Evolutionary conservation across 2,329 filamentous ascomycete genomes (phyloP).

Genomic region (Verticillium klebahnii): DNA sequence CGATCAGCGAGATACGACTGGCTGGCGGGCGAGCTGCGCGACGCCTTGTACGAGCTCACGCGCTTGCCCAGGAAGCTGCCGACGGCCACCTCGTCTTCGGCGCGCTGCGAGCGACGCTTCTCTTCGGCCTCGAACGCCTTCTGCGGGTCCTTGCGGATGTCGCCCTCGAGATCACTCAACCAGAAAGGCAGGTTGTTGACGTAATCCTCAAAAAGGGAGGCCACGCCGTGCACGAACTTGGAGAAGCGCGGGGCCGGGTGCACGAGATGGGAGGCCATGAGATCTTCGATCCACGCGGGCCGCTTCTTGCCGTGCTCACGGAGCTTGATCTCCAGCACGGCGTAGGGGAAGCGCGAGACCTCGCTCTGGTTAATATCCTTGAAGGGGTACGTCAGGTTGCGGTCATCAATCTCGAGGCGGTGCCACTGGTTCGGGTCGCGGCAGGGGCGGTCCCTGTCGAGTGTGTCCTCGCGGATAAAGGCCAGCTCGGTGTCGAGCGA

Average conservation of each 20-base stretch:
- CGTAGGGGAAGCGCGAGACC: conserved; percentile 84
- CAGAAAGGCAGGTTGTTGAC: conserved; percentile 97
- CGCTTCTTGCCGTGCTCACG: conserved; percentile 63
- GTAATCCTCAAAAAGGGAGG: conserved; percentile 88
- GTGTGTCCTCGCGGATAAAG: conserved; percentile 72
- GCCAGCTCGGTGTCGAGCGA: conserved; percentile 90
- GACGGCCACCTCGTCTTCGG: conserved; percentile 83
- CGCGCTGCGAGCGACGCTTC: conserved; percentile 71
- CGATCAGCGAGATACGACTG: conserved; percentile 60
- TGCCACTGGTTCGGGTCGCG: conserved; percentile 89
- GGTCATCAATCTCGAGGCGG: conserved; percentile 80
- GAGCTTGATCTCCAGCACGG: conserved; percentile 88
- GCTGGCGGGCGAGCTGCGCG: conserved; percentile 61
- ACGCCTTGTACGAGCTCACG: conserved; percentile 46
- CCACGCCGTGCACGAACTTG: conserved; percentile 93
- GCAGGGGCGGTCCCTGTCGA: conserved; percentile 82
- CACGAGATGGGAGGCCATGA: conserved; percentile 90
- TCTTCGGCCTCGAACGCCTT: conserved; percentile 89
- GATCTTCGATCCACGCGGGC: conserved; percentile 81
- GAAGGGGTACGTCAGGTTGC: conserved; percentile 82
- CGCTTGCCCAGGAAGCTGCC: conserved; percentile 74
- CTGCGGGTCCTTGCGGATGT: conserved; percentile 91
- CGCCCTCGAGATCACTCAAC: conserved; percentile 84
- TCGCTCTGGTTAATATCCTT: conserved; percentile 83
- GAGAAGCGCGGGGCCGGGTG: conserved; percentile 88